phyloP scores from a whole-genome alignment of 169 alveolate genomes.

The Neospora caninum region DNA sequence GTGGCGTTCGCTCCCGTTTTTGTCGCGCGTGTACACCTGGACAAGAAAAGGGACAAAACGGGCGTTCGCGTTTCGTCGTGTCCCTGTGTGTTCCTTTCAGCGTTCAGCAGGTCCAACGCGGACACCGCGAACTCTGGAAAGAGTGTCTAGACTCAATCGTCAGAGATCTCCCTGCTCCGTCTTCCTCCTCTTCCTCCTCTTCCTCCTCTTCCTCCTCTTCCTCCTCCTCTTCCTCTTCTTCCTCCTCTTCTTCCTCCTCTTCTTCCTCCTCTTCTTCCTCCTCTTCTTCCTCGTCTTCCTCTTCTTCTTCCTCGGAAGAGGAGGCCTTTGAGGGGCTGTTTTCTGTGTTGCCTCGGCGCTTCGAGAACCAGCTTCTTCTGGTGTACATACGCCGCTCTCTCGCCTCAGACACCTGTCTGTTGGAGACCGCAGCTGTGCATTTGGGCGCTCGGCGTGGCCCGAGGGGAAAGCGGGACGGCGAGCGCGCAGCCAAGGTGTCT shows the following conservation, averaged over 20 bases:
- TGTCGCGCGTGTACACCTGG: too few relatives aligned
- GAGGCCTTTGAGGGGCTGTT: not conserved
- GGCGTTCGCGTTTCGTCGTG: not conserved
- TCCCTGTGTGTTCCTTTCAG: not conserved
- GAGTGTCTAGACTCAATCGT: not conserved
- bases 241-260: too few relatives aligned
- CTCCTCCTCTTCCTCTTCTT: not conserved
- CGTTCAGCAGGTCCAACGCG: conserved; percentile 25
- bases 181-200: too few relatives aligned
- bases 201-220: not conserved
- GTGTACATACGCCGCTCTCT: conserved; percentile 65
- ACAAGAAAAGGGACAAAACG: too few relatives aligned
- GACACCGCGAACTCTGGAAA: not conserved
- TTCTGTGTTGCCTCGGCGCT: not conserved
- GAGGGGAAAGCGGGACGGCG: not conserved
- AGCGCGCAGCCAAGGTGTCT: not conserved
- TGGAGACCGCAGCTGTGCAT: conserved; percentile 18
- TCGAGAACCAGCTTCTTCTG: conserved; percentile 60
- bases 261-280: too few relatives aligned
- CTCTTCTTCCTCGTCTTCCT: not conserved
- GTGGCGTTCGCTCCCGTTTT: too few relatives aligned
- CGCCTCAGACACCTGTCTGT: not conserved
- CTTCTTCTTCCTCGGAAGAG: not conserved
- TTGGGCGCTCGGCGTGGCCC: not conserved
- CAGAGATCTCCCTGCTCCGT: not conserved